phyloP scores from a whole-genome alignment of 768 basidiomycete species.

The Mycena capillaripes region DNA sequence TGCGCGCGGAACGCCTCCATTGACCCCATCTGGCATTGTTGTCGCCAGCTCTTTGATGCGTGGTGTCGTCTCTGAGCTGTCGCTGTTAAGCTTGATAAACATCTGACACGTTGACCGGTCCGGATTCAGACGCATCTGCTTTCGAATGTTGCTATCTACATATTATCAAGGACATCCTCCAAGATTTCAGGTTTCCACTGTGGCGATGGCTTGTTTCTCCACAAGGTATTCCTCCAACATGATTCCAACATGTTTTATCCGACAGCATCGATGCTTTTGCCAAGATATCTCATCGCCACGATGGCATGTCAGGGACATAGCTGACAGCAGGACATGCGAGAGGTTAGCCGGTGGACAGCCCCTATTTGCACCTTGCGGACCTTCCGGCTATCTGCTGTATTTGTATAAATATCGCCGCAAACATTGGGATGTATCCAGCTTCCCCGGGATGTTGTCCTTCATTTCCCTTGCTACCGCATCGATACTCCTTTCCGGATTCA shows the following conservation, averaged over 20 bases:
- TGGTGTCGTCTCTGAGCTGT: not conserved
- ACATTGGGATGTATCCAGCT: not conserved
- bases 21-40: no score
- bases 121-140: not conserved
- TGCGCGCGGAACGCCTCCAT: no score
- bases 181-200: not conserved
- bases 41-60: no score
- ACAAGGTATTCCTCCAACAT: not conserved
- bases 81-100: not conserved
- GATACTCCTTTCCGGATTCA: slow-evolving; percentile 1
- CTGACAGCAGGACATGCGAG: not conserved
- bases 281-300: not conserved
- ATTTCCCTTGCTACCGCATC: not conserved
- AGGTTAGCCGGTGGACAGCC: not conserved
- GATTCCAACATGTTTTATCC: not conserved
- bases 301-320: not conserved
- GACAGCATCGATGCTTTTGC: not conserved
- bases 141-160: not conserved
- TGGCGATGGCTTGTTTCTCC: not conserved
- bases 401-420: slow-evolving; percentile 6
- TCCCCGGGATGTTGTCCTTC: slow-evolving; percentile 2
- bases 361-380: not conserved
- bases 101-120: not conserved
- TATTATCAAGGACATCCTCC: not conserved
- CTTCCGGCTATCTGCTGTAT: not conserved